These are phyloP conservation scores for Mikania micrantha DNA, from an alignment of 129 eudicot species.

Conservation along the genomic window DNA sequence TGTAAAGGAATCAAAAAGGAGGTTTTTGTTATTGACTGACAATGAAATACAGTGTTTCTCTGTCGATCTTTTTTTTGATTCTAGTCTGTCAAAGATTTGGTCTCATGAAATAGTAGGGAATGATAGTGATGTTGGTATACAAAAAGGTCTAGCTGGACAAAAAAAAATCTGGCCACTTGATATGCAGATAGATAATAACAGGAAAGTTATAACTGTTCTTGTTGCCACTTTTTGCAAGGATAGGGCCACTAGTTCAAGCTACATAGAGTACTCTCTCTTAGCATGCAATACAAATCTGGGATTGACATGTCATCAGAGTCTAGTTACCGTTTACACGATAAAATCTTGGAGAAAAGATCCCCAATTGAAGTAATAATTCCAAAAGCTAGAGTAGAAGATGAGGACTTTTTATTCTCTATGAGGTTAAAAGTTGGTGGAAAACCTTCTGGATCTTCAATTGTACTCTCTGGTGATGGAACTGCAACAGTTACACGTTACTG, in stretches of 20 bases:
- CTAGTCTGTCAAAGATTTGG: constrained; percentile 56
- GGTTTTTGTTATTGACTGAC: constrained; percentile 74
- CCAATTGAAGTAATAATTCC: constrained; percentile 89
- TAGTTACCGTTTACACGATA: constrained; percentile 28
- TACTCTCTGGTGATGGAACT: constrained; percentile 97
- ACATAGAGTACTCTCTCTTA: constrained; percentile 82
- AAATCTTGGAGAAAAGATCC: constrained; percentile 71
- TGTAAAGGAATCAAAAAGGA: constrained; percentile 37
- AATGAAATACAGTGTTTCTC: constrained; percentile 76
- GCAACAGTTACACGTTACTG: constrained; percentile 84
- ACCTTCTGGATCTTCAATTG: constrained; percentile 86
- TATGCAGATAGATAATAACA: constrained; percentile 58
- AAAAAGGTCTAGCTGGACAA: constrained; percentile 93
- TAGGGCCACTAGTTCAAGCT: constrained; percentile 87
- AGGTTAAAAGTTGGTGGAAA: constrained; percentile 83
- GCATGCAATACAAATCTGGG: constrained; percentile 91
- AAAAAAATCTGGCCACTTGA: constrained; percentile 94
- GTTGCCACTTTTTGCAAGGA: constrained; percentile 89
- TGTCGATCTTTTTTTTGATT: constrained; percentile 35
- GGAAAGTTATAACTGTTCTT: constrained; percentile 72
- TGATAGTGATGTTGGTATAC: constrained; percentile 86
- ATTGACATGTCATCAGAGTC: constrained; percentile 33
- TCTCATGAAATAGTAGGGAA: constrained; percentile 83
- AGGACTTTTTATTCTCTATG: constrained; percentile 86
- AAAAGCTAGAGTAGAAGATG: constrained; percentile 92